Evolutionary conservation across 192 early-diverging fungal genomes (phyloP), one percentile per base, ranked within the genome.

Genomic region (Coemansia sp.): DNA sequence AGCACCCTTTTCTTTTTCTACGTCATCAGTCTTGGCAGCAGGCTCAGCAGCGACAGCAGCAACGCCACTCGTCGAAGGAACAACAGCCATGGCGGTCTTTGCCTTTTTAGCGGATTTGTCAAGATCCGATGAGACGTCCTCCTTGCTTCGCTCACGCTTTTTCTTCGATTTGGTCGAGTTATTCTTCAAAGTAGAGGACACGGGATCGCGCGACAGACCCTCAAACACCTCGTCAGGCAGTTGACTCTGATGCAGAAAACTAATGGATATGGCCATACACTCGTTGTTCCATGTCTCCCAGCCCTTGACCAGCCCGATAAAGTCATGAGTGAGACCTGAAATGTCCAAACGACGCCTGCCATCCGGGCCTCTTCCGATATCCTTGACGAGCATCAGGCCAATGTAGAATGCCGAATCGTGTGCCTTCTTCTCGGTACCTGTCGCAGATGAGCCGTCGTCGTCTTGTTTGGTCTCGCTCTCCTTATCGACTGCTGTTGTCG

Each of bases 321-420:
- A 99, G 62, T 95, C 94, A 17, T 82, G 69, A n/a, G 87, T 91
- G 7, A 94, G 92, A 85, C 90, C 88, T 13, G 88, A 82, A 22
- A 98, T 82, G 65, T 97, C 91, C 77, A 97, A 72, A 46, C 87
- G 87, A 13, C 88, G 73, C 27, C 83, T 84, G n/a, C 71, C 89
- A 7, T 76, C 70, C 3, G 82, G 46, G 29, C 77, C 79, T 56
- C 29, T 39, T 59, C 78, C 85, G 72, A 73, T 56, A 62, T 86
- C 87, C 22, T 87, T 78, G 39, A 86, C 84, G 29, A 95, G 85
- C 34, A 80, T 71, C 15, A 99, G 71, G 2, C 96, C 97, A 74
- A 99, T 87, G 71, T 98, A 98, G 71, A 96, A 97, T 13, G 88
- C 88, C 5, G 94, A 91, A 3, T 91, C 92, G 65, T 88, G 89